Base-by-base conservation (phyloP, 768 basidiomycete species). In the Kwoniella botswanensis region DNA sequence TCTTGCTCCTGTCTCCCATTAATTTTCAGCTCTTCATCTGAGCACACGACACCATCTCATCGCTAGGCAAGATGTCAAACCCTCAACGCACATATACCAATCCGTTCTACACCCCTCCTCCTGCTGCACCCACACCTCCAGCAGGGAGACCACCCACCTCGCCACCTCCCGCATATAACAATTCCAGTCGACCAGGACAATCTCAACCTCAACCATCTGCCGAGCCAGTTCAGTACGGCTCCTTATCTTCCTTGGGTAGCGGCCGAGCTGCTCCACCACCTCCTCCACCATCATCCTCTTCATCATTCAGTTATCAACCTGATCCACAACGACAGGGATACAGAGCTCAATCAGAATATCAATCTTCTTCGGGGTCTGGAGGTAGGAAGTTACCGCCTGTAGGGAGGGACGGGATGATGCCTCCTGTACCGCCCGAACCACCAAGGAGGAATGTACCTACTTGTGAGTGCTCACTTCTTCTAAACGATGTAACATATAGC, bases 331-430 rank as follows among this genome's bases (percentile, higher is more conserved):
- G 72, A 46, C 63, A 65, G 41, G 72, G 72, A 10, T 70, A 73
- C 52, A 53, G 67, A 35, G 21, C 65, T 22, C 35, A 66, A 3
- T 53, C 54, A 50, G 55, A 46, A 6, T 50, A 50, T 56, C 10
- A 53, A 60, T 61, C 59, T n/a, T 55, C 54, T 55, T 21, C 54
- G 2, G 42, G 35, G 15, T 10, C 35, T 10, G 46, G 43, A 17
- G 58, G 66, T 21, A 73, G 72, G 55, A 69, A 59, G 42, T 17
- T 70, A n/a, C 72, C 72, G 1, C 67, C 68, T 13, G 18, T 69
- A 15, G 56, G 55, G 24, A 59, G 43, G 29, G 71, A 68, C 7
- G 71, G 71, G 43, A 67, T 69, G 72, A 71, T 65, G 65, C 70
- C 63, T 29, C 55, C 35, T 15, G 21, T 29, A 11, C 72, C 72